Base-by-base conservation (phyloP, 2,329 filamentous ascomycete genomes). In the Xylariaceae sp. region DNA sequence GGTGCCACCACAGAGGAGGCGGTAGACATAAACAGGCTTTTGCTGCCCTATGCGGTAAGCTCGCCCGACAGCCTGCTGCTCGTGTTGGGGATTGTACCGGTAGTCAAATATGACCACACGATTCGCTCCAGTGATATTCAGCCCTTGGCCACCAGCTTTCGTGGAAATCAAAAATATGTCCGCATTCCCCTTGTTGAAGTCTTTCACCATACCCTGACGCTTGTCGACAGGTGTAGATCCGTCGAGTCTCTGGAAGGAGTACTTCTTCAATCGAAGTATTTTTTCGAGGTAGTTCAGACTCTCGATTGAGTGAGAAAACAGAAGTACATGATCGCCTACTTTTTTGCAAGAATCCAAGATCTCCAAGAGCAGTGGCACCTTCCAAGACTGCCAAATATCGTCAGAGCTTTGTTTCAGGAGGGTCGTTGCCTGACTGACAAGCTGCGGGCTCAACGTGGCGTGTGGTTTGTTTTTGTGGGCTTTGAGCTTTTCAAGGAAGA, bases 91-190 rank as follows among this genome's bases (percentile, higher is more conserved):
- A 49, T 90, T 93, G 66, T 83, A 95, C 46, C 75, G 73, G 56
- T 85, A 88, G 59, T 96, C 90, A 42, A 94, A 85, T 16, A 96
- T 84, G 16, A 96, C 76, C 1, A 95, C 87, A 16, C 90, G 79
- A 59, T 89, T 95, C 1, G 90, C 90, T 1, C 85, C 83, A 31
- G 79, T 78, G 11, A 96, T 84, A 46, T 96, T 96, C 37, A 95
- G 70, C 0, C 90, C 90, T 2, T 89, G 68, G 0, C 89, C 88
- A 17, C 89, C 90, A 8, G 90, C 88, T 45, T 65, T 81, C 1
- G 89, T 95, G 0, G 89, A 95, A 42, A 95, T 89, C 2, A 96
- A 68, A 56, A 87, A 87, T 1, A 94, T 71, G 18, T 81, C 73
- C 1, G 65, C 61, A 2, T 64, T 48, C 0, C 67, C 68, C 0